Evolutionary conservation across 1,139 yeast genomes (phyloP).

Genomic region (Ashbya aceris): DNA sequence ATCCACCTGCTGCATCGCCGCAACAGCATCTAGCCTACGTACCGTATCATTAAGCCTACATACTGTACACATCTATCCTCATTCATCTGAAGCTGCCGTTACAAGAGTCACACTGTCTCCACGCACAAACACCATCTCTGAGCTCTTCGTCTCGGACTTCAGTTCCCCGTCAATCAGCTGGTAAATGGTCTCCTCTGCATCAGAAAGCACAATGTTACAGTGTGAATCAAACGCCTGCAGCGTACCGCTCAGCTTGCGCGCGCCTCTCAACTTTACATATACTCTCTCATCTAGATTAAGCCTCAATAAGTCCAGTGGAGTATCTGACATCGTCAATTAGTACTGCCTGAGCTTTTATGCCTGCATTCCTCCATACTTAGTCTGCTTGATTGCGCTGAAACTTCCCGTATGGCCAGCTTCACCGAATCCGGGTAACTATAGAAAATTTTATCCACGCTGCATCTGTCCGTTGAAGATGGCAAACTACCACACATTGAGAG

Average conservation of each 20-base stretch:
- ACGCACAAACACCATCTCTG: slow-evolving; percentile 90
- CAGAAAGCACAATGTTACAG: slow-evolving; percentile 91
- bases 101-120: slow-evolving; percentile 90
- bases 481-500: no score
- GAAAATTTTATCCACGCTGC: no score
- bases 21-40: slow-evolving; percentile 42
- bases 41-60: neutral
- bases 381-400: no score
- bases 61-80: slow-evolving; percentile 6
- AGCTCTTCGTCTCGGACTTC: slow-evolving; percentile 46
- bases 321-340: slow-evolving; percentile 32
- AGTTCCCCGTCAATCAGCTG: slow-evolving; percentile 38
- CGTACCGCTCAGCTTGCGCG: slow-evolving; percentile 83
- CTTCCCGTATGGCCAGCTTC: no score
- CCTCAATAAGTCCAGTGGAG: slow-evolving; percentile 80
- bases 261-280: slow-evolving; percentile 89
- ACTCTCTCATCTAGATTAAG: slow-evolving; percentile 82
- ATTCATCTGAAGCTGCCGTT: slow-evolving; percentile 38
- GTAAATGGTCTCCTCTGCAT: slow-evolving; percentile 78
- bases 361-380: no score
- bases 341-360: no score
- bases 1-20: slow-evolving; percentile 39
- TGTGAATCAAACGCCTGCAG: slow-evolving; percentile 95
- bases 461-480: no score
- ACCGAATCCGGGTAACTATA: no score